Conservation (phyloP, 2,329 filamentous ascomycete species). For the Phyllosticta capitalensis region DNA sequence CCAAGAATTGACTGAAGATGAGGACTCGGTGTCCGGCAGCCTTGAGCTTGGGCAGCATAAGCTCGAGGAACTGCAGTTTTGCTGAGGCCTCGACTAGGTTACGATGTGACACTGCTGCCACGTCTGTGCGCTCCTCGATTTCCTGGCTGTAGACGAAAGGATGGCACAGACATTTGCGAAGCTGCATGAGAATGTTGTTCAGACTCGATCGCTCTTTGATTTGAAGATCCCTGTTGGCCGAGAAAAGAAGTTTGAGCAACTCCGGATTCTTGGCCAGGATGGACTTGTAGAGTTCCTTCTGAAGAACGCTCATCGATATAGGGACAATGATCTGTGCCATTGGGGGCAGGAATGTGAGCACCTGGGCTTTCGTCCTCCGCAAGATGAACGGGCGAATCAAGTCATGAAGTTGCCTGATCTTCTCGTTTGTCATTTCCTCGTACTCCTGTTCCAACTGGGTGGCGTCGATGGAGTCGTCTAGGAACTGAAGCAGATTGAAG, state of each 20-base stretch:
- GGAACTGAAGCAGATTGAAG: slow-evolving; percentile 93
- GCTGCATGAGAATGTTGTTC: slow-evolving; percentile 91
- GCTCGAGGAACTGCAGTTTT: slow-evolving; percentile 74
- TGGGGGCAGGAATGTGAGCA: slow-evolving; percentile 82
- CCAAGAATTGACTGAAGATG: slow-evolving; percentile 91
- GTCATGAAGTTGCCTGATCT: slow-evolving; percentile 69
- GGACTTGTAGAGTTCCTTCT: slow-evolving; percentile 89
- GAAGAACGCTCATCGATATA: slow-evolving; percentile 87
- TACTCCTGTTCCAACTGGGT: slow-evolving; percentile 66
- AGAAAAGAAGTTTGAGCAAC: slow-evolving; percentile 78
- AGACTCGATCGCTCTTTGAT: slow-evolving; percentile 66
- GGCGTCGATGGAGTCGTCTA: slow-evolving; percentile 65
- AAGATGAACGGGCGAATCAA: slow-evolving; percentile 67
- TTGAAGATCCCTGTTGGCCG: slow-evolving; percentile 49
- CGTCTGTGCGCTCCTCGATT: slow-evolving; percentile 71
- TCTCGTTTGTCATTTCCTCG: slow-evolving; percentile 69
- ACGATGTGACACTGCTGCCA: slow-evolving; percentile 54
- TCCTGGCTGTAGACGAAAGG: slow-evolving; percentile 87
- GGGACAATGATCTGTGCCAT: slow-evolving; percentile 94
- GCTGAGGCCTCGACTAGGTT: slow-evolving; percentile 87
- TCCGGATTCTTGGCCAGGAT: slow-evolving; percentile 87
- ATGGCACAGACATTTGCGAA: slow-evolving; percentile 90
- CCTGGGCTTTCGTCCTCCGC: slow-evolving; percentile 78
- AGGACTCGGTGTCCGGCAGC: slow-evolving; percentile 82
- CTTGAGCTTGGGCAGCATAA: slow-evolving; percentile 79